Percentiles rank a stretch among this genome's conserved stretches.
Evolutionary conservation across 1,139 yeast species (phyloP).

Genomic region (Kodamaea sp.): DNA sequence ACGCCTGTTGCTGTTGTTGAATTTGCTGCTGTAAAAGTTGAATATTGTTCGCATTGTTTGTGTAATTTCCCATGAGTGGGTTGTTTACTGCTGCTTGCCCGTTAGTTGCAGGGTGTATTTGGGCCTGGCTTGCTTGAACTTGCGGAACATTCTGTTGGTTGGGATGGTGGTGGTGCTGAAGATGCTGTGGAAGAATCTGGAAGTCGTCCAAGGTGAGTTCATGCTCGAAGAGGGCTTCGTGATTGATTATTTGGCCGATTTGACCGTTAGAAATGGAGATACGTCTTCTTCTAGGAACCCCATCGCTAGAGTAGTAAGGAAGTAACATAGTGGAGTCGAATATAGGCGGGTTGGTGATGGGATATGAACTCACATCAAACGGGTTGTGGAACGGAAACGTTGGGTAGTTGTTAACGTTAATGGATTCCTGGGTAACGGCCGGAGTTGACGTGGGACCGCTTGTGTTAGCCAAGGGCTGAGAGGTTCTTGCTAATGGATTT

Average conservation of each 20-base stretch:
- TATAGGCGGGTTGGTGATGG: slow-evolving; percentile 66
- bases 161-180: slow-evolving; percentile 3
- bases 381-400: slow-evolving; percentile 32
- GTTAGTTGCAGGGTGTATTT: not conserved
- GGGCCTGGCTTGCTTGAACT: not conserved
- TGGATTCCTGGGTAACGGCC: too few species aligned
- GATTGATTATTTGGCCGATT: slow-evolving; percentile 64
- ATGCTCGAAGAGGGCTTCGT: slow-evolving; percentile 42
- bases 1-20: slow-evolving; percentile 11
- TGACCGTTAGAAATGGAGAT: slow-evolving; percentile 80
- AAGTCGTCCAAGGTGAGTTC: slow-evolving; percentile 21
- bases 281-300: slow-evolving; percentile 54
- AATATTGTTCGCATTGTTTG: not conserved
- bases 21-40: slow-evolving; percentile 2
- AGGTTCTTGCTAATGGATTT: too few species aligned
- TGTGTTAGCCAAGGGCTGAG: too few species aligned
- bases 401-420: slow-evolving; percentile 6
- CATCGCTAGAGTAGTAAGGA: slow-evolving; percentile 39
- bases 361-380: slow-evolving; percentile 50
- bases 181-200: slow-evolving; percentile 2
- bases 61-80: not conserved
- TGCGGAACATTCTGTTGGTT: slow-evolving; percentile 1
- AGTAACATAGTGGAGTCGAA: slow-evolving; percentile 55
- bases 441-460: too few species aligned
- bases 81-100: not conserved